These are phyloP conservation scores for Yamadazyma triangularis DNA, from an alignment of 1,139 yeast species.

Conservation along the genomic window DNA sequence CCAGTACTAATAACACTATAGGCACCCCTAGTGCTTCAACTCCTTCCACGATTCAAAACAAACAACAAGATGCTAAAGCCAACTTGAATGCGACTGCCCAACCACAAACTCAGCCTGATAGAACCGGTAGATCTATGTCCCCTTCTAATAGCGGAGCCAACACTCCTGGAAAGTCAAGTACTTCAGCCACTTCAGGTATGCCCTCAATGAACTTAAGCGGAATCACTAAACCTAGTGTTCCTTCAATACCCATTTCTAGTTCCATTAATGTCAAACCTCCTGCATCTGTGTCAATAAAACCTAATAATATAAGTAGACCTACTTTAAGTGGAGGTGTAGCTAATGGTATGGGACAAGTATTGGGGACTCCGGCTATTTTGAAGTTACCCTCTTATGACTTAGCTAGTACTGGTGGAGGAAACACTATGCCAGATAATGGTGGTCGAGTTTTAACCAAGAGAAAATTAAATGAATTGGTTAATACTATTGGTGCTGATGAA, in stretches of 20 bases:
- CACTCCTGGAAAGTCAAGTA: slow-evolving; percentile 13
- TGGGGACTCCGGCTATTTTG: slow-evolving; percentile 70
- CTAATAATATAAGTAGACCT: slow-evolving; percentile 55
- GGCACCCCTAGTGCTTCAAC: slow-evolving; percentile 4
- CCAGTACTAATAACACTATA: background rate
- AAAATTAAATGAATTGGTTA: slow-evolving; percentile 79
- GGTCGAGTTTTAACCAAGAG: slow-evolving; percentile 87
- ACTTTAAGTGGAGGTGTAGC: slow-evolving; percentile 86
- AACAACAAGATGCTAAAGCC: background rate
- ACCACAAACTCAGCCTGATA: slow-evolving; percentile 4
- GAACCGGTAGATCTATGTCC: background rate
- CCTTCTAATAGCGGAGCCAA: slow-evolving; percentile 1
- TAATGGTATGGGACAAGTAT: slow-evolving; percentile 52
- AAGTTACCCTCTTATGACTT: slow-evolving; percentile 80
- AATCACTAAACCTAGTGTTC: slow-evolving; percentile 62
- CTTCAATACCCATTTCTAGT: slow-evolving; percentile 69
- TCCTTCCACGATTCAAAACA: slow-evolving; percentile 1
- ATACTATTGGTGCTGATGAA: slow-evolving; percentile 76
- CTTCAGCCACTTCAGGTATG: slow-evolving; percentile 7
- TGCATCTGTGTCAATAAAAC: slow-evolving; percentile 56
- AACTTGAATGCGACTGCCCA: slow-evolving; percentile 1
- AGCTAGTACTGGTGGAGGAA: slow-evolving; percentile 39
- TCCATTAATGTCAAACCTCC: slow-evolving; percentile 64
- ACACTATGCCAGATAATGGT: slow-evolving; percentile 42
- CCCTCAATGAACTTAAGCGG: slow-evolving; percentile 28